Evolutionary conservation across 345 rosid species (phyloP).

Genomic region (Pseudoturritis turrita): DNA sequence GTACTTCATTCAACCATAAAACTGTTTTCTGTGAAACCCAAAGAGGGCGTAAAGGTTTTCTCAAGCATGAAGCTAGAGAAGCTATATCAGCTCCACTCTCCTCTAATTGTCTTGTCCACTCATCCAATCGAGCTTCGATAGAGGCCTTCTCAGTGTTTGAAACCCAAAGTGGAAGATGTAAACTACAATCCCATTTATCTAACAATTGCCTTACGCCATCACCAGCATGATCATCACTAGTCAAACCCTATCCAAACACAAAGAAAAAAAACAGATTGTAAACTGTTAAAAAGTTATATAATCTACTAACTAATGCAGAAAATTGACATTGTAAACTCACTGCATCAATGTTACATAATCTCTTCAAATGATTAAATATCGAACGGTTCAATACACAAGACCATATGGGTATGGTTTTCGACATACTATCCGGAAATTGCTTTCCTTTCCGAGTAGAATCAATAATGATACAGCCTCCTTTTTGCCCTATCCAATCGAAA

Average conservation of each 20-base stretch:
- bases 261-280: not conserved
- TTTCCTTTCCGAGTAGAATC: constrained; percentile 93
- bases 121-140: constrained; percentile 61
- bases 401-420: constrained; percentile 95
- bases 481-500: constrained; percentile 58
- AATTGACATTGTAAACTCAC: constrained; percentile 37
- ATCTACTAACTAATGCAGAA: not conserved
- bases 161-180: constrained; percentile 95
- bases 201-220: constrained; percentile 9
- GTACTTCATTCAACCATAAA: constrained; percentile 89
- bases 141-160: constrained; percentile 65
- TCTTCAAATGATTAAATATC: constrained; percentile 38
- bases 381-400: constrained; percentile 76
- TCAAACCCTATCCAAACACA: constrained; percentile 31
- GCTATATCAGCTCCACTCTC: constrained; percentile 84
- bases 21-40: constrained; percentile 90
- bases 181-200: constrained; percentile 70
- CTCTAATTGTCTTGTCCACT: constrained; percentile 68
- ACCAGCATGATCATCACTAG: constrained; percentile 12
- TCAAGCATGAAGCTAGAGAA: constrained; percentile 50
- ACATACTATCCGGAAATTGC: constrained; percentile 95
- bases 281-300: not conserved
- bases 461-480: constrained; percentile 81
- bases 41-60: constrained; percentile 73
- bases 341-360: constrained; percentile 28